Evolutionary conservation across 2,329 filamentous ascomycete genomes (phyloP), one percentile per base, ranked within the genome.

Genomic region (Hypoxylon rubiginosum): DNA sequence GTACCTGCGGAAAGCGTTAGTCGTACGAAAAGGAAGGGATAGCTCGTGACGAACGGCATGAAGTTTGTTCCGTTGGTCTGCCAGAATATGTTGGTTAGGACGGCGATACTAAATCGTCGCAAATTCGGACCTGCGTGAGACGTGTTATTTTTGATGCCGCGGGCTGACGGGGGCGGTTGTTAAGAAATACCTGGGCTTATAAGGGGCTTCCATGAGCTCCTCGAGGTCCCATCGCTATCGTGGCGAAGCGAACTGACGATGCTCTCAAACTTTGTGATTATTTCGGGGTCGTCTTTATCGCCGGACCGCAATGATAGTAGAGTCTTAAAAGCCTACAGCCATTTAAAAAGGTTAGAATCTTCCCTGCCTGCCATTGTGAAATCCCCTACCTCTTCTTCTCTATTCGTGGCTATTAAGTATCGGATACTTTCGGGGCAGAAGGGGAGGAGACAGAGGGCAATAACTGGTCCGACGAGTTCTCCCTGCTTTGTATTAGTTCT

Each of bases 51-150:
- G 45, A 46, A 58, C 15, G 55, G 55, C 15, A 58, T 19, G 0
- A 43, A 49, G 41, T 58, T 58, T 2, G 55, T 24, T 15, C 55
- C 55, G n/a, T 41, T 49, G 3, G 28, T 50, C 21, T 58, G 55
- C n/a, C 28, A 58, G 19, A 58, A 58, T n/a, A 58, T 58, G 45
- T 58, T 58, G 10, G 45, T 50, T 5, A 58, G 41, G n/a, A 46
- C 41, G 11, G 55, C 55, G 9, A 58, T 58, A 15, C 34, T 6
- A 11, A 58, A 58, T 11, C 55, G 55, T 10, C 55, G 41, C 28
- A 41, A n/a, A 43, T 58, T 43, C 8, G 39, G 15, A 7, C 15
- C 39, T 43, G 39, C 13, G 13, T 43, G 15, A 13, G 8, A n/a
- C 13, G 39, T 13, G 13, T 19, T 43, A 43, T 15, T 19, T 32